Base-by-base conservation (phyloP, 176 grass and related monocot species). In the Phragmites australis region DNA sequence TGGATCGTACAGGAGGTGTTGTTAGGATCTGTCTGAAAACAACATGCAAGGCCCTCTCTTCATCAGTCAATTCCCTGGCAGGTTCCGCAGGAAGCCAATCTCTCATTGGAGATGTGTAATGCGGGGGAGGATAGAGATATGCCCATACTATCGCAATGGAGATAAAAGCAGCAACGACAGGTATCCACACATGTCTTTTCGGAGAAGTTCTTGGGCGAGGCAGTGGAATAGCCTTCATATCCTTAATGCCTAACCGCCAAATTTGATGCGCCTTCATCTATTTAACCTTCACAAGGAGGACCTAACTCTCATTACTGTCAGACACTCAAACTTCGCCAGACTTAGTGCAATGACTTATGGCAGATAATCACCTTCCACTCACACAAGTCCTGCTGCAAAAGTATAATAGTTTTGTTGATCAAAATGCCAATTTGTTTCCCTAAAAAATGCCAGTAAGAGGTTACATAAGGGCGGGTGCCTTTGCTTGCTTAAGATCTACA, bases 111-210 rank as follows among this genome's bases (percentile, higher is more conserved):
- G 88, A 75, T 6, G 81, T 75, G 65, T 91, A 89, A 23, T 68
- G 92, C 47, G 41, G 86, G 8, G 92, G 90, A 68, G 90, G 90
- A 59, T 98, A 98, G 23, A 91, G 46, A 32, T 98, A 98, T 15
- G 90, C 92, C 51, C 86, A 89, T 34, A 86, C 60, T 15, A 89
- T 31, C 21, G 53, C 89, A 44, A 94, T n/a, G 45, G 81, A 89
- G 23, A 98, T 65, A 15, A 94, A 82, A 18, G 87, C 83, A 44
- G 80, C 79, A 13, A 94, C 53, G 41, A 81, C 82, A 39, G 93
- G 80, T 27, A 89, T 81, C 84, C 92, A 93, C 13, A 68, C 56
- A 27, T 75, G 86, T 21, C 79, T 81, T 30, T 73, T 91, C 6
- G 54, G 46, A 48, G 89, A 62, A 21, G 77, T 14, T 65, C 87